Conservation (phyloP, 2,329 filamentous ascomycete genomes). For the Sarocladiaceae sp. region DNA sequence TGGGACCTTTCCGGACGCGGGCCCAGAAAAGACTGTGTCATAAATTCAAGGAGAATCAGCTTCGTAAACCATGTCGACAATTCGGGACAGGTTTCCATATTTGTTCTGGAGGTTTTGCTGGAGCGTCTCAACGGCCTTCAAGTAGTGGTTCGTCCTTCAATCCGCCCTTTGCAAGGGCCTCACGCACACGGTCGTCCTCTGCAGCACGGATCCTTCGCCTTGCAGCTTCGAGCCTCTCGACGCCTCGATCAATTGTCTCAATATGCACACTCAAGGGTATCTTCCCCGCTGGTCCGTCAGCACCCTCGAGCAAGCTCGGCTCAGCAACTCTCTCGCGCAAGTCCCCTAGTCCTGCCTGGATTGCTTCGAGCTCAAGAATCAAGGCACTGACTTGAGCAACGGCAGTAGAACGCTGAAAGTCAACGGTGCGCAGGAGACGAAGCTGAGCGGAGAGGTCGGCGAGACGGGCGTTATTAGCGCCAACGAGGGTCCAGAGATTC, state of each 20-base stretch:
- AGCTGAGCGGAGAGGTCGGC: constrained; percentile 61
- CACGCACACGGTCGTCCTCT: constrained; percentile 54
- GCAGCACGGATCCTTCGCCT: constrained; percentile 54
- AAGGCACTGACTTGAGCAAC: constrained; percentile 65
- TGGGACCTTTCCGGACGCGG: not conserved
- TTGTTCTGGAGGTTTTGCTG: not conserved
- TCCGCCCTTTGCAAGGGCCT: constrained; percentile 44
- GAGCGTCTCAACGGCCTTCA: constrained; percentile 23
- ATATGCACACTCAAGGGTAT: constrained; percentile 71
- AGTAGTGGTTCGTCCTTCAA: constrained; percentile 36
- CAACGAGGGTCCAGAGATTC: constrained; percentile 69
- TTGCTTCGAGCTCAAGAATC: constrained; percentile 68
- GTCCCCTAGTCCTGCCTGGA: constrained; percentile 66
- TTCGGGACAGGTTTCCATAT: too few species aligned
- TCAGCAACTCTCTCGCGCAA: constrained; percentile 66
- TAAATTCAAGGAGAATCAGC: too few species aligned
- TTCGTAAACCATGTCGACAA: too few species aligned
- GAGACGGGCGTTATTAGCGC: constrained; percentile 59
- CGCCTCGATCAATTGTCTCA: constrained; percentile 66
- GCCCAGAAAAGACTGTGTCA: too few species aligned
- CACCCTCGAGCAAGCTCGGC: constrained; percentile 55
- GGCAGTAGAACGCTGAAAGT: constrained; percentile 59
- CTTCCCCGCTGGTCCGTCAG: constrained; percentile 19
- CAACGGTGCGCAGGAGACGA: constrained; percentile 60
- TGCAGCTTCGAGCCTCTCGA: constrained; percentile 66